A percentile compares a stretch with the other conserved stretches of the same genome.
phyloP scores from a whole-genome alignment of 164 flowering plant species.

The Stephania cephalantha region DNA sequence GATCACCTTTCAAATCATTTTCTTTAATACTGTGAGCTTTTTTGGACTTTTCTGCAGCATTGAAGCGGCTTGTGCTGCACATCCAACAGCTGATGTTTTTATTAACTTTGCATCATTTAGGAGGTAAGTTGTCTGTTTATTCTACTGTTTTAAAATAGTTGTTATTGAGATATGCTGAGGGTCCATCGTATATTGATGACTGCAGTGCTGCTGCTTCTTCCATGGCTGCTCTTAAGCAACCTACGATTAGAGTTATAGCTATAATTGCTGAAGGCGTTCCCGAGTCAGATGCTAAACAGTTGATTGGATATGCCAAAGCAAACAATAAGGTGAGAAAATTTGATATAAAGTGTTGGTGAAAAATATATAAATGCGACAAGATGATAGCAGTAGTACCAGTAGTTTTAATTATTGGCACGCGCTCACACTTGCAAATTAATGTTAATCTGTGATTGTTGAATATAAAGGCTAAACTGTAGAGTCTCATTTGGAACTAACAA shows the following conservation, averaged over 20 bases:
- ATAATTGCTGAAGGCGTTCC: slow-evolving; percentile 99
- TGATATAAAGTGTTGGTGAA: background rate
- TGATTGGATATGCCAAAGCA: slow-evolving; percentile 87
- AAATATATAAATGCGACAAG: too few species aligned
- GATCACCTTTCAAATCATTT: too few species aligned
- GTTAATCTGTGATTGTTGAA: background rate
- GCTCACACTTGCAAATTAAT: background rate
- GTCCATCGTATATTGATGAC: slow-evolving; percentile 9
- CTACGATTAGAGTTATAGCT: slow-evolving; percentile 90
- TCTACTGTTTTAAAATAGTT: background rate
- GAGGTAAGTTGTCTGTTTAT: slow-evolving; percentile 43
- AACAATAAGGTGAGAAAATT: slow-evolving; percentile 72
- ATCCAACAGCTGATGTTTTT: slow-evolving; percentile 98
- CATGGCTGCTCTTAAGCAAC: slow-evolving; percentile 89
- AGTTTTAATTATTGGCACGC: background rate
- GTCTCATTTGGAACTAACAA: slow-evolving; percentile 1
- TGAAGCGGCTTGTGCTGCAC: slow-evolving; percentile 92
- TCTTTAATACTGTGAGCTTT: too few species aligned
- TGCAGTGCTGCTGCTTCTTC: slow-evolving; percentile 97
- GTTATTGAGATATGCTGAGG: background rate
- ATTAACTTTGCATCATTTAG: slow-evolving; percentile 95
- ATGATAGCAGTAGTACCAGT: background rate
- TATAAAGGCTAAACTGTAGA: background rate
- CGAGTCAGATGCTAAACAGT: slow-evolving; percentile 88
- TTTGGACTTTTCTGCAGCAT: slow-evolving; percentile 41